Conservation (phyloP, 2,329 filamentous ascomycete genomes). For the Penicillium sp. region DNA sequence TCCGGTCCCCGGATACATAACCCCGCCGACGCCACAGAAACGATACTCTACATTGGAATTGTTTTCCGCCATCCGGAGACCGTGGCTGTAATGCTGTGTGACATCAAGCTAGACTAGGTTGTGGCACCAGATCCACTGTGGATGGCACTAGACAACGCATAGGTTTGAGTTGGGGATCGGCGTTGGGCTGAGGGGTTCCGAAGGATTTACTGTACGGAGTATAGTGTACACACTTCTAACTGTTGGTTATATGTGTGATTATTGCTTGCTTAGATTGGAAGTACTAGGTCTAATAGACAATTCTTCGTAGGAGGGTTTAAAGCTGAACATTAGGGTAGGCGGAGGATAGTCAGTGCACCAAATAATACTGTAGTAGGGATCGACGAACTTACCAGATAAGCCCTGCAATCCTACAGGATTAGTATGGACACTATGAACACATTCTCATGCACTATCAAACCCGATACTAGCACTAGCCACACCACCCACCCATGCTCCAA, state of each 20-base stretch:
- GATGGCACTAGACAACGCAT: not conserved
- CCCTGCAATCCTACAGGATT: not conserved
- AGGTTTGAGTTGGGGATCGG: not conserved
- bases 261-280: too few species aligned
- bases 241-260: too few species aligned
- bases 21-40: not conserved
- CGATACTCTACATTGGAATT: not conserved
- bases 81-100: not conserved
- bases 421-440: not conserved
- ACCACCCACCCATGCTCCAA: not conserved
- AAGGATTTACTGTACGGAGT: not conserved
- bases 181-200: not conserved
- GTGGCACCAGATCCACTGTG: not conserved
- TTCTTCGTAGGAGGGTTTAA: too few species aligned
- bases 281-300: too few species aligned
- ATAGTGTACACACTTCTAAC: not conserved
- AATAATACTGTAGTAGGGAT: not conserved
- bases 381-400: not conserved
- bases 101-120: not conserved
- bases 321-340: too few species aligned
- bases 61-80: not conserved
- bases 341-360: too few species aligned
- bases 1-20: not conserved
- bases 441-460: not conserved
- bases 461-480: not conserved